Evolutionary conservation across 2,329 filamentous ascomycete genomes (phyloP).

Genomic region (Eutypella sp.): DNA sequence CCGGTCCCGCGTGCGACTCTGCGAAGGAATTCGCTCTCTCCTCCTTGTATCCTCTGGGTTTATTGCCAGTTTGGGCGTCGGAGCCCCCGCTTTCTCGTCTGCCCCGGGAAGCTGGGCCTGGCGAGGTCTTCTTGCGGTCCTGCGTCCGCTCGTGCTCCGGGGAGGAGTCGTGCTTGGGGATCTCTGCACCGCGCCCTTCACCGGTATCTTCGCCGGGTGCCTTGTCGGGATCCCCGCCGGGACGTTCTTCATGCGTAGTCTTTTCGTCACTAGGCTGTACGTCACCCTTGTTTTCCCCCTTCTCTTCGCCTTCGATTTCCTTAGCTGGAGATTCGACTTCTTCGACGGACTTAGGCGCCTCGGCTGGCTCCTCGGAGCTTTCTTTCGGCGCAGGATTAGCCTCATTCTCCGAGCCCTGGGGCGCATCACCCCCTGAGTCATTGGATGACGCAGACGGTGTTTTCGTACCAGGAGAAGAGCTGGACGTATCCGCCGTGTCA

Average conservation of each 20-base stretch:
- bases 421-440: conserved; percentile 2
- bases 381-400: conserved; percentile 18
- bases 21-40: too few species aligned
- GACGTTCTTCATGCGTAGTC: neutral
- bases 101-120: too few species aligned
- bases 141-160: too few species aligned
- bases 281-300: neutral
- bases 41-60: too few species aligned
- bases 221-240: neutral
- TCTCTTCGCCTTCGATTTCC: conserved; percentile 21
- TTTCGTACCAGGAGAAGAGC: conserved; percentile 6
- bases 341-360: neutral
- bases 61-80: too few species aligned
- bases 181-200: too few species aligned
- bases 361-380: conserved; percentile 9
- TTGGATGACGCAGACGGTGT: conserved; percentile 12
- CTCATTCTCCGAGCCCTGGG: conserved; percentile 3
- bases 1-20: neutral
- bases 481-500: conserved; percentile 9
- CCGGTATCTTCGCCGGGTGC: too few species aligned
- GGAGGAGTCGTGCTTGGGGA: too few species aligned
- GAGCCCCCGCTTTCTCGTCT: too few species aligned
- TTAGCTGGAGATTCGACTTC: conserved; percentile 18
- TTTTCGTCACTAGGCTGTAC: neutral
- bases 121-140: too few species aligned